Evolutionary conservation across 2,329 filamentous ascomycete genomes (phyloP), one percentile per base, ranked within the genome.

Genomic region (Dactylellina drechsleri): DNA sequence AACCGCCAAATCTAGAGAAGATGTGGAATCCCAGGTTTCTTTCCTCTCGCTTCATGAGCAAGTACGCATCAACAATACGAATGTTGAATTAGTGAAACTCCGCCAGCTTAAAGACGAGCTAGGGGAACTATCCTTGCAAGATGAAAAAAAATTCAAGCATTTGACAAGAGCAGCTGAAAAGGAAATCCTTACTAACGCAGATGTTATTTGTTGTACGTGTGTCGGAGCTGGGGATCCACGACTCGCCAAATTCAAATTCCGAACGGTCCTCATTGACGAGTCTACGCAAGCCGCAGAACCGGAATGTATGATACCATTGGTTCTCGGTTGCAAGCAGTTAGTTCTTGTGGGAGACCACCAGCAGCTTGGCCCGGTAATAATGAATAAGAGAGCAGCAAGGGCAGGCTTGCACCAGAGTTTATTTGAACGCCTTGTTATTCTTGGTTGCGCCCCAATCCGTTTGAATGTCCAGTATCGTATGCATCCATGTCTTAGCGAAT

Each of bases 341-440:
- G 95, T 99, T n/a, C 87, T 99, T 41, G 95, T 99, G 49, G 95
- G 95, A 81, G 95, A 99, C 81, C 95, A 99, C 83, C 96, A 98
- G 83, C 95, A 99, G 82, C 88, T 99, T 77, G 95, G 95, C 0
- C 95, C 95, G 0, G 95, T 99, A 79, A 98, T 99, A 81, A 99
- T 99, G 94, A 99, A 99, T 86, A 99, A 99, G 87, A 98, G 98
- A 83, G 95, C 95, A 13, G 95, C 95, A 76, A 98, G 98, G 83
- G 95, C 95, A 66, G 95, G 95, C 76, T 86, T 99, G 15, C 97
- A 98, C 83, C 95, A 98, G 82, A 98, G 94, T n/a, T 86, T 99
- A 8, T 99, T 99, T 80, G 95, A 99, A 84, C 92, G 95, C 79
- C 86, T 99, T 59, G 93, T 98, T 79, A 92, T 94, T 80, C 87